Conservation (phyloP, 257 asterid species). For the Scutellaria baicalensis region DNA sequence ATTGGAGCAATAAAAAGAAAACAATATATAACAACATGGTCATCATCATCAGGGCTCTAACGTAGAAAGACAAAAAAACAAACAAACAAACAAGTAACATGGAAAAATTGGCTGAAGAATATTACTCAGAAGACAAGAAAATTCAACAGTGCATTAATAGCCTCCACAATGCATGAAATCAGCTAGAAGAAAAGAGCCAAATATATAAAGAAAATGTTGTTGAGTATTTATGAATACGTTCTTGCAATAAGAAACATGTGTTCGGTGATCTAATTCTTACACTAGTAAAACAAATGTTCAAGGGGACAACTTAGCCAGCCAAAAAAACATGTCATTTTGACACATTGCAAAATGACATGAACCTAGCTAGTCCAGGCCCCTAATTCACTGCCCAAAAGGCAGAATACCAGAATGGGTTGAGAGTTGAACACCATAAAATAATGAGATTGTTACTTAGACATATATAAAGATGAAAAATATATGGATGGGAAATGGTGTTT, state of each 20-base stretch:
- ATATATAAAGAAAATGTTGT: background rate
- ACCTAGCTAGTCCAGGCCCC: slow-evolving; percentile 31
- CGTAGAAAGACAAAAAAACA: background rate
- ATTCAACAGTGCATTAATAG: background rate
- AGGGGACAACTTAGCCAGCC: slow-evolving; percentile 19
- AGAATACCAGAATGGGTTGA: slow-evolving; percentile 2
- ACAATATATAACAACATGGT: slow-evolving; percentile 26
- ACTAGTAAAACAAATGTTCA: slow-evolving; percentile 7
- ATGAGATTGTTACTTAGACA: slow-evolving; percentile 3
- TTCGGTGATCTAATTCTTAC: background rate
- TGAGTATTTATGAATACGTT: slow-evolving; percentile 11
- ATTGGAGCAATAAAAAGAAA: slow-evolving; percentile 47
- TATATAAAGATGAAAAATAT: background rate
- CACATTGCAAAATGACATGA: slow-evolving; percentile 18
- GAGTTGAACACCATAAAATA: slow-evolving; percentile 14
- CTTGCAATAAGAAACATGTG: no score
- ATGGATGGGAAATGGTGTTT: slow-evolving; percentile 28
- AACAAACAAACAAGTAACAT: no score
- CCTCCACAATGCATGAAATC: slow-evolving; percentile 1
- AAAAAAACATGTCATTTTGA: slow-evolving; percentile 19
- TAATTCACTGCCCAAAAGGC: slow-evolving; percentile 26
- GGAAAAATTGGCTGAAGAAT: background rate
- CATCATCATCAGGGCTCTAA: slow-evolving; percentile 51
- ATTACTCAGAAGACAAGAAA: background rate
- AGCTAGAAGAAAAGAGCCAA: background rate